Base-by-base conservation (phyloP, 306 rosid genomes). In the Canavalia gladiata region DNA sequence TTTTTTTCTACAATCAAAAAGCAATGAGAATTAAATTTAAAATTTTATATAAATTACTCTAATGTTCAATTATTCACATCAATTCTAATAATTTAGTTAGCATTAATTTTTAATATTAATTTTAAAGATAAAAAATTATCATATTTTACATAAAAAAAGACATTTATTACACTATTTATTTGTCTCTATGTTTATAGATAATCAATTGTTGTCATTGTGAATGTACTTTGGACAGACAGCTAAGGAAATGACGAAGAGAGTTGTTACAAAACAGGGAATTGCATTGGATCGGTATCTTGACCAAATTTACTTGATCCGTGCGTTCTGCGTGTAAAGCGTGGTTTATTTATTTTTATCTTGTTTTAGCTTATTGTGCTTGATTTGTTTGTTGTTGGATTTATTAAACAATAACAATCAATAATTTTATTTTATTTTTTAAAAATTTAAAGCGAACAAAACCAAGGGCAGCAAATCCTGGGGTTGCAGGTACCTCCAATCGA, bases 311-410 rank as follows among this genome's bases (percentile, higher is more conserved):
- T 25, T 8, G 33, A 51, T 39, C 68, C 34, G 0, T 43, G 71
- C 64, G 29, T 34, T 67, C 65, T 58, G 85, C 81, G 81, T 68
- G 82, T 4, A 59, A 68, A 47, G 82, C 86, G 68, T 75, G 86
- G 78, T 43, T 59, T 30, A 9, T 76, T 76, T 65, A 68, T 47
- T 11, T 37, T 37, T 37, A 37, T 37, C 4, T 37, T 2, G 41
- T 37, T 18, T 18, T 18, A 18, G 25, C 25, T 18, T 18, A 18
- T 18, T 18, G 25, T 18, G 25, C 25, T 18, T 18, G 68, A 10
- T 12, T 30, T 47, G 6, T 30, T 70, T 5, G 34, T 30, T 75
- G 56, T 42, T 42, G 10, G 1, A 10, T n/a, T 52, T 0, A 37
- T 10, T 52, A 35, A 31, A 43, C 59, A 43, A 45, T 11, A 37